Percentiles rank a stretch among this genome's conserved stretches.
These are phyloP conservation scores for Erysiphe neolycopersici DNA, from an alignment of 2,329 filamentous ascomycete species.

Conservation along the genomic window DNA sequence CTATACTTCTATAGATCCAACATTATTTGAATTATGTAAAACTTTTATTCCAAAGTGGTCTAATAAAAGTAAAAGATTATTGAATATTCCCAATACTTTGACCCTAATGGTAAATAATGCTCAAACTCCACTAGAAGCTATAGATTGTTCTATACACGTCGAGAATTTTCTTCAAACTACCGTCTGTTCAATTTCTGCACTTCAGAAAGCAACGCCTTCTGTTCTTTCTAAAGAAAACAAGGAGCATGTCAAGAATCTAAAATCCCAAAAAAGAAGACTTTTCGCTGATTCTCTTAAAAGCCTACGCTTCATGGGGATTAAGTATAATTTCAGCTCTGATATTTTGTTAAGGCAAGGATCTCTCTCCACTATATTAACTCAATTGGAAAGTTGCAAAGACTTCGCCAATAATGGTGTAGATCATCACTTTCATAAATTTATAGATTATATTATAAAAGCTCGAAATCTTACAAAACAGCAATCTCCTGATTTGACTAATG, in stretches of 20 bases:
- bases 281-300: conserved; percentile 71
- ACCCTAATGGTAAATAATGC: conserved; percentile 46
- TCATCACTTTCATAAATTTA: conserved; percentile 51
- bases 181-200: conserved; percentile 37
- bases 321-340: conserved; percentile 51
- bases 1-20: conserved; percentile 6
- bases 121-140: conserved; percentile 21
- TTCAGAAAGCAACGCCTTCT: conserved; percentile 61
- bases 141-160: conserved; percentile 32
- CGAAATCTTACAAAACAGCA: conserved; percentile 44
- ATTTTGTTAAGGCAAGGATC: conserved; percentile 48
- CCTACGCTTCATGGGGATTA: conserved; percentile 70
- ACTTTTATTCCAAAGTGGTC: conserved; percentile 15
- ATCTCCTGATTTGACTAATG: conserved; percentile 58
- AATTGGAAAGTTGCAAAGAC: conserved; percentile 17
- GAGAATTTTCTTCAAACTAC: conserved; percentile 43
- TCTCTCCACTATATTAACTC: conserved; percentile 40
- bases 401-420: conserved; percentile 23
- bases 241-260: conserved; percentile 59
- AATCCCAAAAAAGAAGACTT: conserved; percentile 67
- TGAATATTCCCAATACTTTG: conserved; percentile 41
- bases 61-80: conserved; percentile 34
- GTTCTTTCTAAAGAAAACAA: conserved; percentile 74
- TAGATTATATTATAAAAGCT: conserved; percentile 45
- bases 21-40: conserved; percentile 9